Base-by-base conservation (phyloP, 108 stramenopile genomes). In the Mediolabrus comicus region DNA sequence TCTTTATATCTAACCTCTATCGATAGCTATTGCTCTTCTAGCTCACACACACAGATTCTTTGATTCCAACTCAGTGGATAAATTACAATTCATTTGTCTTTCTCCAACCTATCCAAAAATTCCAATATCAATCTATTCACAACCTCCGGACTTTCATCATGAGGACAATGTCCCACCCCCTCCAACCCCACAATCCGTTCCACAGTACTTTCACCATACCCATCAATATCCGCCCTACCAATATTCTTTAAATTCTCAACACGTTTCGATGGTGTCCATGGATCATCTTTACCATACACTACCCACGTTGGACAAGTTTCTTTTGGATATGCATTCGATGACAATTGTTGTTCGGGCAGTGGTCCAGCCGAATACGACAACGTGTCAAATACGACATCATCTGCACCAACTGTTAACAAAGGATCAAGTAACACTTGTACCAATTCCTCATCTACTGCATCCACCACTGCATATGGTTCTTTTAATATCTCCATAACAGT, bases 111-210 rank as follows among this genome's bases (percentile, higher is more conserved):
- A 28, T 90, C 65, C 74, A 97, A 70, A 67, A 96, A 98, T 34
- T 95, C 84, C 46, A 91, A 69, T 7, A 98, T 55, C 33, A 97
- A 70, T 0, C 80, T 77, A 75, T 98, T 92, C 33, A 97, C 96
- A 49, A 90, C 69, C 26, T 95, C 94, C 28, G 97, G 96, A 9
- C 84, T 84, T 68, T 98, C 96, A 71, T 98, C 97, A 72, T 94
- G 91, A 25, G 97, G 97, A 80, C 97, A 98, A 77, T 98, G 97
- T 11, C 97, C 97, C 19, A 89, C 90, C 10, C 92, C 95, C 5
- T 86, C 83, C 49, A 91, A 87, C 16, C 75, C 86, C 10, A 85
- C 71, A 24, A 97, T 86, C 52, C 59, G 72, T 73, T 98, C 84
- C 38, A 96, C 91, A 19, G 75, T 30, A 12, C 41, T 30, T 3